Base-by-base conservation (phyloP, 129 eudicot species). In the Centella asiatica region DNA sequence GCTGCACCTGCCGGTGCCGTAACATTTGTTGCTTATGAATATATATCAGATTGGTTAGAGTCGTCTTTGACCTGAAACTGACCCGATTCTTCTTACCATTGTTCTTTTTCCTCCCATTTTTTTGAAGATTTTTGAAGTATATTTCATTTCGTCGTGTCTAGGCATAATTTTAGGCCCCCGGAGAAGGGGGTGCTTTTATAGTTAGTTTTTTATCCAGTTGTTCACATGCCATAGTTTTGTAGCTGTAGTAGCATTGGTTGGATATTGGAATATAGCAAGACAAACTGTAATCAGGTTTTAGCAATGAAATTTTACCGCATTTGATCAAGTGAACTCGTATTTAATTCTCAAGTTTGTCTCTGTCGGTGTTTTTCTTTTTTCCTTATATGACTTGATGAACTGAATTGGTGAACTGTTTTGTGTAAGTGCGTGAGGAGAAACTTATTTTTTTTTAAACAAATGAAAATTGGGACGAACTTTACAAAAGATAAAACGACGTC, bases 1-100 rank as follows among this genome's bases (percentile, higher is more conserved):
- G 96, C 99, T 44, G 99, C 99, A 55, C 96, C 99, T 26, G 96
- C 99, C 25, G 96, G 95, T 66, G 99, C 99, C 57, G 96, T 93
- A 26, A 93, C 99, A 4, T 93, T 93, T 79, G 90, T 93, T 59
- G 86, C 99, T 39, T 93, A 80, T 20, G 99, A 93, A 63, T 77
- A 54, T 44, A 73, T 84, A 12, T 76, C 99, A 2, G 88, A 87
- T 27, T 87, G 95, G 99, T 74, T 93, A 31, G 90, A 82, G 77
- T 72, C 92, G 42, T n/a, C 64, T 56, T 77, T 76, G 72, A 86
- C 78, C 59, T 83, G 77, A 81, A 26, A 23, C 29, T 60, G 48
- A 22, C 49, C 6, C 13, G 10, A 3, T 24, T 24, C 15, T 60
- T 44, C 17, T 19, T 49, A 3, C 6, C 44, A 1, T 61, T 61